Evolutionary conservation across 2,329 filamentous ascomycete genomes (phyloP).

Genomic region (Sporothrix dimorphospora): DNA sequence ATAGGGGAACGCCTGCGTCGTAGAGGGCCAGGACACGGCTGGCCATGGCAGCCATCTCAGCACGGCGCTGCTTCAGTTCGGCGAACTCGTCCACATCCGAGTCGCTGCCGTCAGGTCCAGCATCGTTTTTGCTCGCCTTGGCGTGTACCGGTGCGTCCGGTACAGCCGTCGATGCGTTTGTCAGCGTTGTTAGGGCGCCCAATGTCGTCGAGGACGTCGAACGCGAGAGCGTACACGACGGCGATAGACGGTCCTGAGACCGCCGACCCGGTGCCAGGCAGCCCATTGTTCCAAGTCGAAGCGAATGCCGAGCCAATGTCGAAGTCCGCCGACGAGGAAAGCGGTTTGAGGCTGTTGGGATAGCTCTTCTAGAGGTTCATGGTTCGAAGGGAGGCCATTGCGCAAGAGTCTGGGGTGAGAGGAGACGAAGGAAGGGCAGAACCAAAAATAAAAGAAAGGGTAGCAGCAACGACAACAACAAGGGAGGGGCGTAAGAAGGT

Average conservation of each 20-base stretch:
- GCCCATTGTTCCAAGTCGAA: not conserved
- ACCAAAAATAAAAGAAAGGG: not conserved
- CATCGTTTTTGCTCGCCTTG: not conserved
- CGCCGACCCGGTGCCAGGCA: not conserved
- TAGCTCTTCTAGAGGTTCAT: not conserved
- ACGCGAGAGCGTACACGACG: not conserved
- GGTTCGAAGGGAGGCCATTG: constrained; percentile 5
- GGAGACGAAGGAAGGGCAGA: not conserved
- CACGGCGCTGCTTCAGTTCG: constrained; percentile 19
- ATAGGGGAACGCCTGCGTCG: constrained; percentile 32
- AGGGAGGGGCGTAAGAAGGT: constrained; percentile 16
- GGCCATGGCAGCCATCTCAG: constrained; percentile 28
- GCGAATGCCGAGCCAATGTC: not conserved
- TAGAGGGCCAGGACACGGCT: constrained; percentile 30
- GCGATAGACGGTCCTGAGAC: not conserved
- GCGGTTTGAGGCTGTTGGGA: not conserved
- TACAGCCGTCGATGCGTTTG: not conserved
- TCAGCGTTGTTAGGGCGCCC: not conserved
- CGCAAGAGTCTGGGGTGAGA: not conserved
- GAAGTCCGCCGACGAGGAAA: not conserved
- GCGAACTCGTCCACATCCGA: not conserved
- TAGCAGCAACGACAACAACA: not conserved
- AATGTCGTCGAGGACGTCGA: constrained; percentile 20
- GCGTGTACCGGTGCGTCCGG: not conserved
- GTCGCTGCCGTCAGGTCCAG: not conserved